A percentile compares a stretch with the other conserved stretches of the same genome.
Evolutionary conservation across 352 stramenopile genomes (phyloP).

Genomic region (Peronosclerospora sorghi): DNA sequence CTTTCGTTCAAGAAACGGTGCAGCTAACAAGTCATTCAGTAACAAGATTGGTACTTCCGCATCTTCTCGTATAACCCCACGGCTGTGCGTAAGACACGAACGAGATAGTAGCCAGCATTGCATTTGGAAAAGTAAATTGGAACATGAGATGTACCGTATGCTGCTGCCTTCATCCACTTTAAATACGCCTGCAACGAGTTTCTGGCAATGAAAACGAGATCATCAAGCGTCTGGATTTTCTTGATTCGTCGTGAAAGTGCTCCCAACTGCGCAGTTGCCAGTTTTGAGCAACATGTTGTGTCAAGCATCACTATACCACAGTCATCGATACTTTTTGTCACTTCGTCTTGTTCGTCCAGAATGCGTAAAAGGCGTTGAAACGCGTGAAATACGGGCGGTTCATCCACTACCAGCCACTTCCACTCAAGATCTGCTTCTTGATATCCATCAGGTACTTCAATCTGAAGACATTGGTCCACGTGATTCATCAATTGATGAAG

Average conservation of each 20-base stretch:
- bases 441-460: conserved; percentile 24
- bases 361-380: conserved; percentile 35
- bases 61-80: conserved; percentile 66
- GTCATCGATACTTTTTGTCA: conserved; percentile 8
- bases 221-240: conserved; percentile 41
- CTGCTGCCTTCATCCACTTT: conserved; percentile 27
- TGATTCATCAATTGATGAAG: conserved; percentile 40
- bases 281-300: neutral
- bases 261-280: conserved; percentile 46
- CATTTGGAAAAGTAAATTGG: conserved; percentile 47
- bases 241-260: conserved; percentile 35
- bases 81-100: conserved; percentile 43
- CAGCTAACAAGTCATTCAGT: conserved; percentile 50
- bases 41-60: conserved; percentile 58
- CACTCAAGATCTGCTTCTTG: conserved; percentile 33
- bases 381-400: conserved; percentile 24
- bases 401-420: conserved; percentile 35
- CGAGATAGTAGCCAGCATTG: conserved; percentile 59
- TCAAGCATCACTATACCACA: conserved; percentile 1
- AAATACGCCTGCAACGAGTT: conserved; percentile 35
- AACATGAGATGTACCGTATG: conserved; percentile 6
- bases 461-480: conserved; percentile 31
- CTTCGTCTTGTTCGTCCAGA: conserved; percentile 14
- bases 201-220: conserved; percentile 41
- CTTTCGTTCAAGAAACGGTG: conserved; percentile 46